phyloP scores from a whole-genome alignment of 371 early-diverging fungal genomes.

The Amoeboaphelidium protococcarum region DNA sequence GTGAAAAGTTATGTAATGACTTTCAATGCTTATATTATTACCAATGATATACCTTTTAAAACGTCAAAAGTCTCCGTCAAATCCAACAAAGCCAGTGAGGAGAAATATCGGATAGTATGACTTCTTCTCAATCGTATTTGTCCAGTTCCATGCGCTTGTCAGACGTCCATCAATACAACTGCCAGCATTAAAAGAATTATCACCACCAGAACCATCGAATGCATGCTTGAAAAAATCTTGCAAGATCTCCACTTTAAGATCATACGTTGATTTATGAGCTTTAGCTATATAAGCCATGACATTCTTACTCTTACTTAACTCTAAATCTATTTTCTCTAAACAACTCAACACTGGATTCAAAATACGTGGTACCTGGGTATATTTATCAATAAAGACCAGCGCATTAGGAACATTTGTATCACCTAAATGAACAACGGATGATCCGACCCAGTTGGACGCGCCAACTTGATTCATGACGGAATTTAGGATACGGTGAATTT shows the following conservation, averaged over 20 bases:
- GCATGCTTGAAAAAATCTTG: conserved; percentile 75
- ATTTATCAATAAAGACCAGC: conserved; percentile 83
- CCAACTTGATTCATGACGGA: conserved; percentile 58
- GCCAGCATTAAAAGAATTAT: conserved; percentile 79
- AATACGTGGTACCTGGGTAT: conserved; percentile 81
- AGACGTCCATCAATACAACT: conserved; percentile 88
- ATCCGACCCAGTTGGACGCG: conserved; percentile 82
- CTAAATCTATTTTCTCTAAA: conserved; percentile 40
- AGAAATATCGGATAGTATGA: conserved; percentile 67
- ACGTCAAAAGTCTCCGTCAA: conserved; percentile 13
- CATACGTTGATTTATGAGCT: conserved; percentile 31
- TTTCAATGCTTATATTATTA: too few relatives aligned
- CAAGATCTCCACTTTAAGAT: conserved; percentile 9
- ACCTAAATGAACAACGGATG: conserved; percentile 78
- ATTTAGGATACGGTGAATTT: conserved; percentile 70
- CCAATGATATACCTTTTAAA: too few relatives aligned
- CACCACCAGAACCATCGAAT: conserved; percentile 86
- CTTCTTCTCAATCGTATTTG: conserved; percentile 78
- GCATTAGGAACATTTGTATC: conserved; percentile 59
- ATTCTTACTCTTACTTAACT: conserved; percentile 22
- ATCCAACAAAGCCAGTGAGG: conserved; percentile 36
- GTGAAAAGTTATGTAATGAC: too few relatives aligned
- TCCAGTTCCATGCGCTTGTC: conserved; percentile 29
- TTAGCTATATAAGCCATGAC: conserved; percentile 30
- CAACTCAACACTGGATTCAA: conserved; percentile 54